Conservation (phyloP, 179 eudicot genomes). For the Carnegiea gigantea region DNA sequence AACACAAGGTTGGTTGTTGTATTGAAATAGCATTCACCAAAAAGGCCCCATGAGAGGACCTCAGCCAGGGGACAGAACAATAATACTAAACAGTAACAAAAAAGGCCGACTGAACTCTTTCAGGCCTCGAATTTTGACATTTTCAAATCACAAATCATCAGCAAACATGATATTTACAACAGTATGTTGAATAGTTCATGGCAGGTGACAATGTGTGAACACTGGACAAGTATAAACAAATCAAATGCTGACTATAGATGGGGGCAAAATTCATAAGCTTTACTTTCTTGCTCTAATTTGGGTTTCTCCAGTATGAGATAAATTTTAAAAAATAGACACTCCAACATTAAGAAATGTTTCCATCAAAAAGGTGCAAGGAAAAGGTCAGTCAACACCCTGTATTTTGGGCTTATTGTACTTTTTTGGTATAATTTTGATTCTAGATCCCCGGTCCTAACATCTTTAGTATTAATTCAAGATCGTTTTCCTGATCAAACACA, state of each 20-base stretch:
- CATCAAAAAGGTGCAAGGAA: background rate
- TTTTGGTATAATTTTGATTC: background rate
- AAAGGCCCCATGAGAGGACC: slow-evolving; percentile 13
- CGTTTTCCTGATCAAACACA: background rate
- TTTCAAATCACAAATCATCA: background rate
- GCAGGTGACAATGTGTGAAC: background rate
- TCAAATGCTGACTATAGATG: background rate
- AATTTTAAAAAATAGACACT: too few relatives aligned
- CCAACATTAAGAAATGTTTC: background rate
- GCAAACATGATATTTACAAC: background rate
- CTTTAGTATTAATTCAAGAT: background rate
- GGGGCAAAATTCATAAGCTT: background rate
- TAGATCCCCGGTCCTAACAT: background rate
- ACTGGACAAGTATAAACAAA: background rate
- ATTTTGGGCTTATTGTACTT: background rate
- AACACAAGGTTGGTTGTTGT: background rate
- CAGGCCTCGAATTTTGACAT: background rate
- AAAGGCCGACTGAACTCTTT: background rate
- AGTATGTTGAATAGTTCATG: background rate
- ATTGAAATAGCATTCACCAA: background rate
- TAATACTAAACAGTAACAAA: background rate
- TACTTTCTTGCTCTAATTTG: background rate
- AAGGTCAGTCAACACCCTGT: background rate
- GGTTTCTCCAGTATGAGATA: background rate
- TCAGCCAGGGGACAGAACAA: background rate